Evolutionary conservation across 2,329 filamentous ascomycete species (phyloP), one percentile per base, ranked within the genome.

Genomic region (Raffaelea deltoideospora): DNA sequence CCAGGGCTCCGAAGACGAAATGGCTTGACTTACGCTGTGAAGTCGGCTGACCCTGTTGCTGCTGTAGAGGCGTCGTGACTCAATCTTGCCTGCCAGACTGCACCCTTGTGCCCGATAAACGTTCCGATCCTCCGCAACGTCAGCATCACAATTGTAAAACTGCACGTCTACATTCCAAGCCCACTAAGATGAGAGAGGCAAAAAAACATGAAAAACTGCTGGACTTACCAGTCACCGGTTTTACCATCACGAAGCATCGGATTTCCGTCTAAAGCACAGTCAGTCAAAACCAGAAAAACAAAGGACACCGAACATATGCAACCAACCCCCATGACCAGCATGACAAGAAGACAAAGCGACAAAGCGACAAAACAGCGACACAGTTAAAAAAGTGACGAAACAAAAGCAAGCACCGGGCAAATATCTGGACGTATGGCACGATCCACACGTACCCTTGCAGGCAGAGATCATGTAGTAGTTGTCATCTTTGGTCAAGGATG

Each of bases 161-260:
- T n/a, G n/a, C n/a, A n/a, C n/a, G n/a, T n/a, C n/a, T n/a, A n/a
- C n/a, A n/a, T n/a, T n/a, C n/a, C n/a, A n/a, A n/a, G n/a, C n/a
- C n/a, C n/a, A n/a, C n/a, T n/a, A n/a, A n/a, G n/a, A n/a, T n/a
- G n/a, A n/a, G n/a, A n/a, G n/a, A n/a, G n/a, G n/a, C n/a, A n/a
- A 10, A 24, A 14, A 21, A 5, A 17, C 15, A 3, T 21, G 10
- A 18, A 32, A 10, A 22, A 6, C 23, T 13, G 2, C 13, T 11
- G 10, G 33, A 47, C 65, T 41, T 64, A 82, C 82, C 87, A 95
- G 58, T 95, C 87, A 41, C 90, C 90, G 33, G 88, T 98, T 43
- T 92, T 72, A 44, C 90, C 90, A 61, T 96, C 85, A 46, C 90
- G 83, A 48, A 98, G 79, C 87, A 96, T 96, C 35, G 90, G 90